Percentiles rank a stretch among this genome's conserved stretches.
Conservation (phyloP, 805 yeast genomes). For the Candida pseudofarinosa region DNA sequence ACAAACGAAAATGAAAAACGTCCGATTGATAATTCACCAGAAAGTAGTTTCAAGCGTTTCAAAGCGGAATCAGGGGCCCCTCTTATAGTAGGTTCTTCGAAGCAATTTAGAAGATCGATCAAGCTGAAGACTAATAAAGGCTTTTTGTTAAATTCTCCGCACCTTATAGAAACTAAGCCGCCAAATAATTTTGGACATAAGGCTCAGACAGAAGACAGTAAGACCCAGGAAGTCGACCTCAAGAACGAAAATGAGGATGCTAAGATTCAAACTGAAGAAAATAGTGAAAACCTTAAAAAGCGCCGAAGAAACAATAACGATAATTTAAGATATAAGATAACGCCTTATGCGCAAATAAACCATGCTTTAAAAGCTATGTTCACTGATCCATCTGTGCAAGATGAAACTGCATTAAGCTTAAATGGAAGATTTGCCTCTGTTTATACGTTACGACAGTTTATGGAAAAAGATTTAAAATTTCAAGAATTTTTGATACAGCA, state of each 20-base stretch:
- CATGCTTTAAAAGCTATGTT: constrained; percentile 10
- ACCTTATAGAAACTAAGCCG: constrained; percentile 40
- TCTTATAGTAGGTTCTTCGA: constrained; percentile 42
- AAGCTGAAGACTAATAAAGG: constrained; percentile 49
- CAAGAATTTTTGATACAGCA: constrained; percentile 24
- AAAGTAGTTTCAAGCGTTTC: constrained; percentile 2
- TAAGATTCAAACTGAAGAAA: constrained; percentile 7
- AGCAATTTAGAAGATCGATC: constrained; percentile 43
- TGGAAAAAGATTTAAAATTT: constrained; percentile 50
- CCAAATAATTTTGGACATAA: constrained; percentile 12
- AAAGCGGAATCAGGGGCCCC: constrained; percentile 21
- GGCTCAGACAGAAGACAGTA: background rate
- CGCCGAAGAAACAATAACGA: constrained; percentile 3
- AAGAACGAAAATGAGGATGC: constrained; percentile 5
- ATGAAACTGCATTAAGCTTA: constrained; percentile 14
- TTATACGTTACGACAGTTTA: constrained; percentile 54
- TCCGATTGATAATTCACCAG: background rate
- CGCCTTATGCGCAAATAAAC: constrained; percentile 15
- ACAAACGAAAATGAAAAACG: constrained; percentile 7
- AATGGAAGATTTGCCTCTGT: constrained; percentile 41
- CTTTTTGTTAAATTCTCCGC: constrained; percentile 46
- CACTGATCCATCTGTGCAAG: constrained; percentile 11
- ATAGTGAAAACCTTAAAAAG: background rate
- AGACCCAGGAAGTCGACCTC: constrained; percentile 6
- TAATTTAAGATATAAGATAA: constrained; percentile 9